phyloP scores from a whole-genome alignment of 179 eudicot species.

The Actinidia chinensis region DNA sequence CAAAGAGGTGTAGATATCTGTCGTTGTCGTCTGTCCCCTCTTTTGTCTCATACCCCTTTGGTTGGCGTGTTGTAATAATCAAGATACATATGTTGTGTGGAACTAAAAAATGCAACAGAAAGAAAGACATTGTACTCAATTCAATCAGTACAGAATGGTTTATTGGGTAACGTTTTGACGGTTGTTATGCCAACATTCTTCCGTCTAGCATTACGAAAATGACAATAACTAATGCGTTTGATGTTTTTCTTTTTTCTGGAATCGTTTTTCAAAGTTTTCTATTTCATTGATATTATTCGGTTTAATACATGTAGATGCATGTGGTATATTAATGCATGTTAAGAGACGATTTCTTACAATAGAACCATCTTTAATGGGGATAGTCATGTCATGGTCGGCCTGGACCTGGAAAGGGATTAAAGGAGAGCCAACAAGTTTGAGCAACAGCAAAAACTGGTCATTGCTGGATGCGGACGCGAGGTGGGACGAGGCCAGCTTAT shows the following conservation, averaged over 20 bases:
- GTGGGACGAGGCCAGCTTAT: conserved; percentile 7
- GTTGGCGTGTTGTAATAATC: no score
- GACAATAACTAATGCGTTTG: background rate
- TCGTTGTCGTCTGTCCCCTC: no score
- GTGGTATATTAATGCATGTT: background rate
- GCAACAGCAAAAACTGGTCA: conserved; percentile 43
- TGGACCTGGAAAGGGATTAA: conserved; percentile 46
- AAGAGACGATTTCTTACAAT: conserved; percentile 38
- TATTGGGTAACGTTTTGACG: no score
- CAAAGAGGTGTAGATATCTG: no score
- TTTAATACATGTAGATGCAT: background rate
- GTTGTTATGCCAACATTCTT: no score
- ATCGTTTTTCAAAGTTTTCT: no score
- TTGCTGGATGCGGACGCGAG: background rate
- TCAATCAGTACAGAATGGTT: no score
- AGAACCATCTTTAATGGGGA: conserved; percentile 38
- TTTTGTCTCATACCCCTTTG: no score
- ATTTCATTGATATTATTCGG: background rate
- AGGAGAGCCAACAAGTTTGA: conserved; percentile 47
- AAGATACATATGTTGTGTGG: no score
- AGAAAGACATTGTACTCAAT: no score
- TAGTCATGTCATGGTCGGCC: conserved; percentile 27
- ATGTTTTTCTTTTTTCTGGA: background rate
- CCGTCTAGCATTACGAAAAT: background rate
- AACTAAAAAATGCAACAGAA: no score